These are phyloP conservation scores for Cicer pinnatifidum DNA, from an alignment of 306 rosid genomes.

Conservation along the genomic window DNA sequence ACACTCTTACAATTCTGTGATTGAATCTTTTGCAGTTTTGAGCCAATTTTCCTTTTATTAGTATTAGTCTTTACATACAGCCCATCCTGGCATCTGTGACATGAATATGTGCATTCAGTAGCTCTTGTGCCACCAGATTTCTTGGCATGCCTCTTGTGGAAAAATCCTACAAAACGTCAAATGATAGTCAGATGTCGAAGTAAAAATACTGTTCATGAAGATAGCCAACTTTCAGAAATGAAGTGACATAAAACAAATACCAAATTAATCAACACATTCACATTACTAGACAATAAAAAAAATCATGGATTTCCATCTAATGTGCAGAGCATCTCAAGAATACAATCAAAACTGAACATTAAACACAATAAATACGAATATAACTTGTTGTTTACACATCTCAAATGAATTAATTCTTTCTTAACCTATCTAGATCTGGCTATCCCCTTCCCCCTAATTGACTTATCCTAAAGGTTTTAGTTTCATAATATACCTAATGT, in stretches of 20 bases:
- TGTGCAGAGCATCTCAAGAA: not conserved
- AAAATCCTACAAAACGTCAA: slow-evolving; percentile 64
- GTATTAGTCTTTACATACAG: slow-evolving; percentile 49
- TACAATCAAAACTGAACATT: not conserved
- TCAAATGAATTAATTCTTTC: not conserved
- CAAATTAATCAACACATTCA: slow-evolving; percentile 28
- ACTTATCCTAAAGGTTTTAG: not conserved
- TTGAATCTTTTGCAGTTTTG: slow-evolving; percentile 56
- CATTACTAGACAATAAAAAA: slow-evolving; percentile 3
- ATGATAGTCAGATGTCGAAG: slow-evolving; percentile 42
- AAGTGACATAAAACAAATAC: slow-evolving; percentile 40
- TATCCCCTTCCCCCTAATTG: not conserved
- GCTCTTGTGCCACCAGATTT: slow-evolving; percentile 60
- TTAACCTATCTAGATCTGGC: not conserved
- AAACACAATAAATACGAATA: not conserved
- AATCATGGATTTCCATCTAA: not conserved
- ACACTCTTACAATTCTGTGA: slow-evolving; percentile 51
- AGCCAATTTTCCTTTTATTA: slow-evolving; percentile 50
- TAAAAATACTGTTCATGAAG: slow-evolving; percentile 31
- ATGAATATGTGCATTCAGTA: slow-evolving; percentile 60
- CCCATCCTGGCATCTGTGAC: slow-evolving; percentile 73
- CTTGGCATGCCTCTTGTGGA: slow-evolving; percentile 87
- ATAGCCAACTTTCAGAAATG: slow-evolving; percentile 9
- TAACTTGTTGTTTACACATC: not conserved
- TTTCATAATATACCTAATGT: not conserved